Percentiles rank a stretch among this genome's conserved stretches.
phyloP scores from a whole-genome alignment of 2,329 filamentous ascomycete species.

The Beauveria australis region DNA sequence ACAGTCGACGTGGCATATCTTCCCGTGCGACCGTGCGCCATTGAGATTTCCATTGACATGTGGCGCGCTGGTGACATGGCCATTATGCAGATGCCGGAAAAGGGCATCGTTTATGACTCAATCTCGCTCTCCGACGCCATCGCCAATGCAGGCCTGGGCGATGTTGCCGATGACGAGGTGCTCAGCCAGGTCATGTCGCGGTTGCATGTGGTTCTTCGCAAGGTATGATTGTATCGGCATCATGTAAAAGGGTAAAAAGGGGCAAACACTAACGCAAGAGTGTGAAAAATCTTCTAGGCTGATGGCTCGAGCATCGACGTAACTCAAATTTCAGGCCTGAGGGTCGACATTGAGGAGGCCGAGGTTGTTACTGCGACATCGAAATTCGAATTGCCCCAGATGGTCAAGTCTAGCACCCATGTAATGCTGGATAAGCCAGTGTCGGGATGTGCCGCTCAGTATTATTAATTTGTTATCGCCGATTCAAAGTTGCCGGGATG shows the following conservation, averaged over 20 bases:
- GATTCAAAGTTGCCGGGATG: neutral
- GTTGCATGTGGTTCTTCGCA: neutral
- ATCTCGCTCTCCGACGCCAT: neutral
- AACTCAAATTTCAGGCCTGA: neutral
- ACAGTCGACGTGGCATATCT: slow-evolving; percentile 1
- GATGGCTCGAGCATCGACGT: neutral
- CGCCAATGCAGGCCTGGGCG: neutral
- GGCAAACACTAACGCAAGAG: neutral
- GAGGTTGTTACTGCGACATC: neutral
- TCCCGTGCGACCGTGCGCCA: neutral
- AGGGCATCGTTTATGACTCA: neutral
- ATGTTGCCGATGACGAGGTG: neutral
- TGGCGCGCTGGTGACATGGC: neutral
- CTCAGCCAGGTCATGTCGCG: neutral
- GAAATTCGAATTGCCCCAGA: neutral
- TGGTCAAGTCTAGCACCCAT: neutral
- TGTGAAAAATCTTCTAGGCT: neutral
- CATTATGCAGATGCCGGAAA: slow-evolving; percentile 3
- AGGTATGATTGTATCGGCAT: neutral
- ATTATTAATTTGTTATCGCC: neutral
- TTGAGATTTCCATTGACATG: neutral
- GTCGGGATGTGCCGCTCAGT: neutral
- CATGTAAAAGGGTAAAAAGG: neutral
- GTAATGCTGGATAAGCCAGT: neutral
- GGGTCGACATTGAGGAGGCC: neutral